These are phyloP conservation scores for Patellifolia procumbens DNA, from an alignment of 179 eudicot species.

Conservation along the genomic window DNA sequence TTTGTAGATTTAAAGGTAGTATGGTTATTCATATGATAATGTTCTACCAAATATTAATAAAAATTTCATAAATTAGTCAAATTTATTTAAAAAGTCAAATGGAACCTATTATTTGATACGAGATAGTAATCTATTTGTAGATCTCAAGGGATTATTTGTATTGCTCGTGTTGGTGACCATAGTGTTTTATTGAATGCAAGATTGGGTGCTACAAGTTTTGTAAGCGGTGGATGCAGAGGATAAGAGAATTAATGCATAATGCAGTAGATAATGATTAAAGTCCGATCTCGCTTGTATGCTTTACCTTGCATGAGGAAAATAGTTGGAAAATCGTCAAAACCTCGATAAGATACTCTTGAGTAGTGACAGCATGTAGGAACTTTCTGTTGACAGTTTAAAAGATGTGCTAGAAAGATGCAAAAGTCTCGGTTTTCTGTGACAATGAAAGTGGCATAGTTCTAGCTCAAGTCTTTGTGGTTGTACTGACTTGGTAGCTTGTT, in stretches of 20 bases:
- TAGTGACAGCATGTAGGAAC: neutral
- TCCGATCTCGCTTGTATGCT: neutral
- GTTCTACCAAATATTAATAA: neutral
- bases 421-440: neutral
- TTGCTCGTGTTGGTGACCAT: neutral
- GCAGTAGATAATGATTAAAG: neutral
- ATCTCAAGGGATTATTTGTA: neutral
- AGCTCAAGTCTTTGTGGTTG: conserved; percentile 21
- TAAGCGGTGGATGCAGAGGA: conserved; percentile 7
- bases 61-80: neutral
- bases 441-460: neutral
- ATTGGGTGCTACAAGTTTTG: neutral
- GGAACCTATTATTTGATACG: neutral
- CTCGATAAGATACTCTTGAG: neutral
- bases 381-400: neutral
- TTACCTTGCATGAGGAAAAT: conserved; percentile 1
- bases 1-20: neutral
- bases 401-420: neutral
- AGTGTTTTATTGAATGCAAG: neutral
- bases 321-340: neutral
- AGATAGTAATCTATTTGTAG: neutral
- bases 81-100: neutral
- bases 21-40: too few relatives aligned
- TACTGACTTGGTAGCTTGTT: conserved; percentile 22
- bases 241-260: neutral